Evolutionary conservation across 2,329 filamentous ascomycete species (phyloP).

Genomic region (Exophiala lecanii-corni): DNA sequence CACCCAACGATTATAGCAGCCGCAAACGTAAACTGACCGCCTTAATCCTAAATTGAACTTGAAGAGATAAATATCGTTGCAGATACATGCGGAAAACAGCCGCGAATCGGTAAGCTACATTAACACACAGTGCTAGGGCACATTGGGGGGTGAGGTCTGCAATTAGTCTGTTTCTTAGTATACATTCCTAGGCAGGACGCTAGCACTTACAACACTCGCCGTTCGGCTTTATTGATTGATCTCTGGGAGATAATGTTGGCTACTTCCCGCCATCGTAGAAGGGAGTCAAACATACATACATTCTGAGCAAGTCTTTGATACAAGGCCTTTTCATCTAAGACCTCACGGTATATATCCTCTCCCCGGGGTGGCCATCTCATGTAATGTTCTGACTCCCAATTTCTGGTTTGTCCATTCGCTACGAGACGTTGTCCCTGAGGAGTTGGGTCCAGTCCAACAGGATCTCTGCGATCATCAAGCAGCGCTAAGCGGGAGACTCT

Average conservation of each 20-base stretch:
- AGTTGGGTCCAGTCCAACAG: neutral
- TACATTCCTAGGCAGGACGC: neutral
- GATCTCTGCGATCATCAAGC: neutral
- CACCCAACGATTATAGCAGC: no score
- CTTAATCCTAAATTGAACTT: slow-evolving; percentile 6
- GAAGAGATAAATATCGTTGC: slow-evolving; percentile 3
- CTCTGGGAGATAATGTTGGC: no score
- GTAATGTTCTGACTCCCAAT: neutral
- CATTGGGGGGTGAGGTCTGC: slow-evolving; percentile 3
- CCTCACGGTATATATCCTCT: neutral
- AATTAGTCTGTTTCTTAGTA: neutral
- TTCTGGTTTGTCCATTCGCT: neutral
- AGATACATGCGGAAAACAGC: slow-evolving; percentile 2
- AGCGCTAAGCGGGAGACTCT: neutral
- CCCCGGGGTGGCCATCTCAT: neutral
- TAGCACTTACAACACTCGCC: neutral
- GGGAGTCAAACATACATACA: no score
- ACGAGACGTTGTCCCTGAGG: no score
- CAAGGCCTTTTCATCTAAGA: neutral
- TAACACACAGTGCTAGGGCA: slow-evolving; percentile 3
- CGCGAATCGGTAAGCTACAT: neutral
- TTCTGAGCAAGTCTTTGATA: neutral
- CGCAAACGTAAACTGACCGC: slow-evolving; percentile 1
- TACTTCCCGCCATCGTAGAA: no score
- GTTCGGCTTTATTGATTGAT: neutral